Conservation (phyloP, 441 rosid species). For the Manihot esculenta region DNA sequence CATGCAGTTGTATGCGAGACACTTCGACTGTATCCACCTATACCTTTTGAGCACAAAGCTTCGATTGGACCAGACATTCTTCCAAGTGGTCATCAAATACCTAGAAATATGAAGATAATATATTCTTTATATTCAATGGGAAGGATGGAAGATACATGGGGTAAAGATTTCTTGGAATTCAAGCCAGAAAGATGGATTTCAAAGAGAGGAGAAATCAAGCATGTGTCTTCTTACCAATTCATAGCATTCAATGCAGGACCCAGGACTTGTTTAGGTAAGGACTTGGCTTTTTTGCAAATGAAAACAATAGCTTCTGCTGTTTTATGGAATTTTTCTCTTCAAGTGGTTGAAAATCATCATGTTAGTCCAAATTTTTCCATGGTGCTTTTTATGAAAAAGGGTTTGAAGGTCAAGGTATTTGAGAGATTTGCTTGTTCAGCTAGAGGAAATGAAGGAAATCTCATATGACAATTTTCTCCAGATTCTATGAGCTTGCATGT, state of each 20-base stretch:
- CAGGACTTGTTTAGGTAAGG: conserved; percentile 40
- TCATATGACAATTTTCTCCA: too few relatives aligned
- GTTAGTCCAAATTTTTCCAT: background rate
- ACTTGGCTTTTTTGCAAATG: conserved; percentile 6
- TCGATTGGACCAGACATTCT: background rate
- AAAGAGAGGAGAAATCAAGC: conserved; percentile 19
- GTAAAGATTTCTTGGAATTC: conserved; percentile 40
- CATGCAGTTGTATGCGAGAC: conserved; percentile 8
- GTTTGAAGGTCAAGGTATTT: conserved; percentile 7
- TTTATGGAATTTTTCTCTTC: conserved; percentile 1
- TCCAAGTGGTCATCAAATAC: background rate
- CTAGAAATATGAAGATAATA: conserved; percentile 18
- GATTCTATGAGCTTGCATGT: too few relatives aligned
- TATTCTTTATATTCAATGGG: conserved; percentile 14
- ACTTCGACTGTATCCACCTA: conserved; percentile 1
- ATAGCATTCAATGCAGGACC: conserved; percentile 33
- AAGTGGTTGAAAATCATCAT: conserved; percentile 3
- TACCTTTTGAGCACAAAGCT: conserved; percentile 4
- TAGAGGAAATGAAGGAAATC: too few relatives aligned
- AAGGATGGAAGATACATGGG: conserved; percentile 35
- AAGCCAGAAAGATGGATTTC: conserved; percentile 44
- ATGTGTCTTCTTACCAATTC: conserved; percentile 31
- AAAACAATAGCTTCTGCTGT: background rate
- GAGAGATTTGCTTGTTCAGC: background rate
- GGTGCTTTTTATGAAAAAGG: conserved; percentile 4